Percentiles rank a stretch among this genome's conserved stretches.
These are phyloP conservation scores for Thuidium tamariscinum DNA, from an alignment of 225 moss, liverwort and hornwort species.

Conservation along the genomic window DNA sequence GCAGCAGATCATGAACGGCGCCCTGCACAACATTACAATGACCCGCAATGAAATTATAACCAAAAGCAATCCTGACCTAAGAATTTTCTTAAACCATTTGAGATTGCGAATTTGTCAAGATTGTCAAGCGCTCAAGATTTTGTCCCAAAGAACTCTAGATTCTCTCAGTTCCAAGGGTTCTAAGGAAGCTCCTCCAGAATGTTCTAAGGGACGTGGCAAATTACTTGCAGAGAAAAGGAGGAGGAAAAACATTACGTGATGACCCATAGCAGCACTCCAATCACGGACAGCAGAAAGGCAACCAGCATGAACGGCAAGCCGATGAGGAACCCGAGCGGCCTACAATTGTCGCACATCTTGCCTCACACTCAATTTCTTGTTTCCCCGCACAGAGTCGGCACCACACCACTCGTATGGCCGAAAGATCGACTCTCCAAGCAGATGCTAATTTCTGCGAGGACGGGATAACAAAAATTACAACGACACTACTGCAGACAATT, in stretches of 20 bases:
- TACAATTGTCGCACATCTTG: conserved; percentile 50
- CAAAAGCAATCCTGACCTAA: not conserved
- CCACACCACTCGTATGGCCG: not conserved
- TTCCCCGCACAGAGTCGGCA: not conserved
- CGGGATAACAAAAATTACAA: not conserved
- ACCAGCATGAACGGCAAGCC: conserved; percentile 82
- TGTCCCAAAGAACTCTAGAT: not conserved
- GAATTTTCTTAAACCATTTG: not conserved
- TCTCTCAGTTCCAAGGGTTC: not conserved
- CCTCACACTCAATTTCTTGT: not conserved
- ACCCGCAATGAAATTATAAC: not conserved
- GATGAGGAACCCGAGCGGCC: conserved; percentile 73
- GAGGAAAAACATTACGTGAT: conserved; percentile 57
- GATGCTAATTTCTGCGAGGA: not conserved
- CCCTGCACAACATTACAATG: conserved; percentile 33
- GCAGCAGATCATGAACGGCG: conserved; percentile 56
- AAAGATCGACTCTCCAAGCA: not conserved
- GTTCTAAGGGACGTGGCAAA: not conserved
- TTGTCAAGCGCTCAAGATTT: not conserved
- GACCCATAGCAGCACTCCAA: conserved; percentile 75
- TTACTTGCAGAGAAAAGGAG: not conserved
- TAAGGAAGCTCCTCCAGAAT: not conserved
- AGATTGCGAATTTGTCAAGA: not conserved
- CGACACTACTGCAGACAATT: not conserved
- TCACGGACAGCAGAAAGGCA: conserved; percentile 52